Conservation (phyloP, 2,329 filamentous ascomycete genomes). For the Kalmusia sp. region DNA sequence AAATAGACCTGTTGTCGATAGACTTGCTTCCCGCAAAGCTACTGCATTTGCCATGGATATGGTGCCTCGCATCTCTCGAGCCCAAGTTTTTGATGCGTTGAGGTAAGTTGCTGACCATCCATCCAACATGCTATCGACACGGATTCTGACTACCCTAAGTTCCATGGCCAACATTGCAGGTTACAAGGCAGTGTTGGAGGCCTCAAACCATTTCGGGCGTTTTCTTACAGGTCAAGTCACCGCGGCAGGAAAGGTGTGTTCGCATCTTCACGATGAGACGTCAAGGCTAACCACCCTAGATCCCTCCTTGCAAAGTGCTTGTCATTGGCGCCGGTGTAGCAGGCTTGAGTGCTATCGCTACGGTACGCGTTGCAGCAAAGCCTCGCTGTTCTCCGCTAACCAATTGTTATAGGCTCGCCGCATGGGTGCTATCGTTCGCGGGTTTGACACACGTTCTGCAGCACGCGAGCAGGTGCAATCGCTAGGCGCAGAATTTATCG, state of each 20-base stretch:
- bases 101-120: slow-evolving; percentile 34
- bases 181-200: slow-evolving; percentile 90
- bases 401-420: slow-evolving; percentile 66
- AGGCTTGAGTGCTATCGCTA: slow-evolving; percentile 86
- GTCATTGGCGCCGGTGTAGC: slow-evolving; percentile 92
- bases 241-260: slow-evolving; percentile 69
- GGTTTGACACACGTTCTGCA: slow-evolving; percentile 89
- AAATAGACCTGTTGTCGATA: slow-evolving; percentile 77
- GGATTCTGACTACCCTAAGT: slow-evolving; percentile 53
- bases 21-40: slow-evolving; percentile 72
- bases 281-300: slow-evolving; percentile 58
- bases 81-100: slow-evolving; percentile 86
- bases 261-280: background rate
- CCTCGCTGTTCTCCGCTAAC: slow-evolving; percentile 6
- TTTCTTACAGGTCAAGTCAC: slow-evolving; percentile 91
- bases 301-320: slow-evolving; percentile 87
- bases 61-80: slow-evolving; percentile 87
- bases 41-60: slow-evolving; percentile 92
- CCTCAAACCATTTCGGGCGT: slow-evolving; percentile 86
- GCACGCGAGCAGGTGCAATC: slow-evolving; percentile 90
- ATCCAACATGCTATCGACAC: background rate
- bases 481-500: slow-evolving; percentile 86
- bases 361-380: slow-evolving; percentile 47
- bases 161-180: slow-evolving; percentile 96
- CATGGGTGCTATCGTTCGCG: slow-evolving; percentile 87